Percentiles rank a stretch among this genome's conserved stretches.
Evolutionary conservation across 2,329 filamentous ascomycete genomes (phyloP).

Genomic region (Microascus cirrosus): DNA sequence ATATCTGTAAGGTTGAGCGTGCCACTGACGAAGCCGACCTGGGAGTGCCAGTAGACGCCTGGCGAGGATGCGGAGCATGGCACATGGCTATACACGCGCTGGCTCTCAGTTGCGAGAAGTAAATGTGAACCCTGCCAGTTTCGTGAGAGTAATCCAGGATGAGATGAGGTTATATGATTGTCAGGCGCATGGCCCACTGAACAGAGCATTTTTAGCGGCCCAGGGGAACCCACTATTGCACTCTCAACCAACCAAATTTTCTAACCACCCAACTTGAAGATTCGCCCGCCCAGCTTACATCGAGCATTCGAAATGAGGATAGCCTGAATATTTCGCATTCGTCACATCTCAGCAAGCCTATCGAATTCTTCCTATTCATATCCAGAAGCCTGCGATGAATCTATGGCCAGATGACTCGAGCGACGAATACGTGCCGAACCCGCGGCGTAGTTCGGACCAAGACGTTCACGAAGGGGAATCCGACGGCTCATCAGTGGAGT

Average conservation of each 20-base stretch:
- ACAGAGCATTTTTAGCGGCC: not conserved
- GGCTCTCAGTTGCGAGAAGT: not conserved
- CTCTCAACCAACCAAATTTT: not conserved
- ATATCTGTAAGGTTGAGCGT: not conserved
- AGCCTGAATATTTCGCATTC: not conserved
- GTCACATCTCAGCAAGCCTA: not conserved
- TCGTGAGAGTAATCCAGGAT: too few species aligned
- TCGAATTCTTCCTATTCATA: not conserved
- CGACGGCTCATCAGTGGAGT: not conserved
- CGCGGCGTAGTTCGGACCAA: not conserved
- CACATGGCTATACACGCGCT: not conserved
- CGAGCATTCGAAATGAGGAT: not conserved
- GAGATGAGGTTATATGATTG: not conserved
- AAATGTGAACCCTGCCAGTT: too few species aligned
- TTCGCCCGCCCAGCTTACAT: not conserved
- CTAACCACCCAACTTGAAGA: not conserved
- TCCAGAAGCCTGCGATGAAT: not conserved
- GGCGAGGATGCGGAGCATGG: not conserved
- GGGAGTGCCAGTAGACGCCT: not conserved
- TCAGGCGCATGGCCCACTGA: not conserved
- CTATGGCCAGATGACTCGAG: constrained; percentile 3
- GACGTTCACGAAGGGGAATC: not conserved
- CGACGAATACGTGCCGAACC: constrained; percentile 1
- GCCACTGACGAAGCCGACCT: not conserved
- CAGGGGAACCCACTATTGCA: not conserved